phyloP scores from a whole-genome alignment of 2,329 filamentous ascomycete genomes.

The Seiridium unicorne region DNA sequence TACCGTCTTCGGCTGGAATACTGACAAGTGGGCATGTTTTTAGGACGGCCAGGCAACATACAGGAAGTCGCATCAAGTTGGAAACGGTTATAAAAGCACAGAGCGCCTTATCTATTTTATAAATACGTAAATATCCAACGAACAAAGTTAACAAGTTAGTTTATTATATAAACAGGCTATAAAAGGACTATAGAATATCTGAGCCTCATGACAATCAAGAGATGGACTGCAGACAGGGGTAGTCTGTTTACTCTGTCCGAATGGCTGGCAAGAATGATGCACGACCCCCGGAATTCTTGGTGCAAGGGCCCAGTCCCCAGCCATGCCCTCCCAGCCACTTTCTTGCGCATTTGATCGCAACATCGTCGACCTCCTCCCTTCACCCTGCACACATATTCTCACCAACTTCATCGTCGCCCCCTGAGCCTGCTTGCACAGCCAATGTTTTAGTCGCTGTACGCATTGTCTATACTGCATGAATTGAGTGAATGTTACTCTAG shows the following conservation, averaged over 20 bases:
- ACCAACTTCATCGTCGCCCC: not conserved
- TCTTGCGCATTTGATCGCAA: not conserved
- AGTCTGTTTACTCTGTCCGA: slow-evolving; percentile 2
- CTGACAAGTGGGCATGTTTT: too few relatives aligned
- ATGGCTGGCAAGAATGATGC: not conserved
- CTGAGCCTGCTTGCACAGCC: not conserved
- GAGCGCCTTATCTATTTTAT: too few relatives aligned
- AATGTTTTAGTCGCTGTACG: not conserved
- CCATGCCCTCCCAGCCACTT: slow-evolving; percentile 8
- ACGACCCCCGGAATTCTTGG: not conserved
- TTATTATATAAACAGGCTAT: too few relatives aligned
- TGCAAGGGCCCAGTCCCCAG: not conserved
- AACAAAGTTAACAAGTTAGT: too few relatives aligned
- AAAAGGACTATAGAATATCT: too few relatives aligned
- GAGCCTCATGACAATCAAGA: not conserved
- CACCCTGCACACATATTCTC: not conserved
- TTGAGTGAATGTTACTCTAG: not conserved
- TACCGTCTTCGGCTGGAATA: too few relatives aligned
- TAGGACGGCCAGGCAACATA: too few relatives aligned
- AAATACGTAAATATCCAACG: too few relatives aligned
- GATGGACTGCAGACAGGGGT: not conserved
- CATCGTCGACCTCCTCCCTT: slow-evolving; percentile 1
- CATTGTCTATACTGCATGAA: not conserved
- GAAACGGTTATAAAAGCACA: too few relatives aligned
- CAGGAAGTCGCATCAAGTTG: too few relatives aligned